phyloP scores from a whole-genome alignment of 2,329 filamentous ascomycete genomes.

The Penicillium sp. region DNA sequence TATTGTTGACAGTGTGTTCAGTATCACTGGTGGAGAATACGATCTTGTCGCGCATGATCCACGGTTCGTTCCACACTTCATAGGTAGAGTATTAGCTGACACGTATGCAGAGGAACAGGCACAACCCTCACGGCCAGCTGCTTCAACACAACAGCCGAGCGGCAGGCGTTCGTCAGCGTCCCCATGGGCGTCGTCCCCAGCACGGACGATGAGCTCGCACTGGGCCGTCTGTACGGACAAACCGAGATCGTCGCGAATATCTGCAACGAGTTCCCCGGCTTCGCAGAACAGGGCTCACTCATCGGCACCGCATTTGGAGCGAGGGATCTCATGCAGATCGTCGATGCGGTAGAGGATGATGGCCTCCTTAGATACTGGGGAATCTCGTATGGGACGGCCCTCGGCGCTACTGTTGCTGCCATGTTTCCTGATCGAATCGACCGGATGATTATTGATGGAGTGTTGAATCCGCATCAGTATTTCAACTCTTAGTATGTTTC shows the following conservation, averaged over 20 bases:
- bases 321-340: conserved; percentile 52
- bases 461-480: conserved; percentile 30
- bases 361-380: conserved; percentile 40
- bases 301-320: conserved; percentile 53
- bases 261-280: conserved; percentile 11
- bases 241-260: conserved; percentile 5
- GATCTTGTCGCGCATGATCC: conserved; percentile 11
- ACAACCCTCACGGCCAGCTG: conserved; percentile 6
- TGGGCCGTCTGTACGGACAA: conserved; percentile 14
- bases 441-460: conserved; percentile 45
- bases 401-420: conserved; percentile 38
- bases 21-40: conserved; percentile 3
- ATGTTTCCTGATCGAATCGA: conserved; percentile 49
- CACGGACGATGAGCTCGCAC: conserved; percentile 1
- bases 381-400: conserved; percentile 31
- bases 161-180: background rate
- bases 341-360: conserved; percentile 51
- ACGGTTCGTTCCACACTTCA: background rate
- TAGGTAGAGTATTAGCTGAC: background rate
- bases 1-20: no score
- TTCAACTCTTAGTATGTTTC: conserved; percentile 1
- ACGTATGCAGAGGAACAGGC: conserved; percentile 4
- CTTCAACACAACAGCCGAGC: background rate
- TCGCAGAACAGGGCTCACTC: conserved; percentile 37
- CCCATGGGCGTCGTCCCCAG: background rate